Base-by-base conservation (phyloP, 2,329 filamentous ascomycete species). In the Incumbomyces delicatus region DNA sequence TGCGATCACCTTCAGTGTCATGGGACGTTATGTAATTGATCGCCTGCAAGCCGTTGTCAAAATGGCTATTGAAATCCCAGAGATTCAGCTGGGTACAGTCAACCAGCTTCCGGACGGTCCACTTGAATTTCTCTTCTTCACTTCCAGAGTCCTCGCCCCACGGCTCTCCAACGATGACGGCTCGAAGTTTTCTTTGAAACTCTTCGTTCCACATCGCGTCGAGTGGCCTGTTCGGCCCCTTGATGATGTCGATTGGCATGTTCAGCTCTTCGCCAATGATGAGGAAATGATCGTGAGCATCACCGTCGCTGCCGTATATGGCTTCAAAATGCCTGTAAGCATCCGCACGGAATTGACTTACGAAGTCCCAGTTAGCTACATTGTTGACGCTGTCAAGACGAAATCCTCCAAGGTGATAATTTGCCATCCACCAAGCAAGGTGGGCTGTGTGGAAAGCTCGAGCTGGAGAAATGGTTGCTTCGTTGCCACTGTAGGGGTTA, bases 381-480 rank as follows among this genome's bases (percentile, higher is more conserved):
- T 43, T 43, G n/a, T 32, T 16, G 20, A 43, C 7, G 32, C 41
- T 43, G 31, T 43, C 41, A 6, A 43, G n/a, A 32, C 41, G 41
- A 3, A 43, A 32, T 8, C 41, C 41, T 7, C 29, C 22, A 11
- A 32, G 14, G 14, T 10, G 20, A 22, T n/a, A 43, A 7, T 34
- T 10, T 7, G 29, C n/a, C 20, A 43, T 32, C 41, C 41, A 43
- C 6, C 3, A 33, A 4, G 41, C 29, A 7, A 43, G 41, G 32
- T 32, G 29, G 2, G 29, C 22, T 2, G 12, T 7, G 11, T 32
- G 20, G 13, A 31, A 43, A 8, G n/a, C 14, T 11, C 41, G 12
- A 7, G 41, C 41, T 7, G 41, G 41, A 17, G 29, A 13, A 7
- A 43, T 10, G 16, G 8, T 14, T 8, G n/a, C 14, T 7, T 7